Conservation (phyloP, 305 asterid genomes). For the Petunia hybrid region DNA sequence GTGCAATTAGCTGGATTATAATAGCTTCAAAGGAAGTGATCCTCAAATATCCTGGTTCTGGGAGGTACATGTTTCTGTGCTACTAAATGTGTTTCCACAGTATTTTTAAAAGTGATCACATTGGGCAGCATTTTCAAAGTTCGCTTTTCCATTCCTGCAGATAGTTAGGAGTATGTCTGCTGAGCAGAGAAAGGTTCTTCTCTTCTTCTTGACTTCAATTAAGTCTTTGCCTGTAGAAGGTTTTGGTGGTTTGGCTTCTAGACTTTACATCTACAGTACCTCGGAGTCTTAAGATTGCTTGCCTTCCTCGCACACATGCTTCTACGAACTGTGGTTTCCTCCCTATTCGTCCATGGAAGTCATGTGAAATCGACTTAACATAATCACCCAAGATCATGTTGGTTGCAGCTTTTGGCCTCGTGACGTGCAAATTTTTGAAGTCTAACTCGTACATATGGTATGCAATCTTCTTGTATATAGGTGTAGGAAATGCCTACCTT, state of each 20-base stretch:
- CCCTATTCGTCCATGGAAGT: conserved; percentile 53
- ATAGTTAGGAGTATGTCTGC: conserved; percentile 66
- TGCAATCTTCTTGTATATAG: neutral
- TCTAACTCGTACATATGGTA: neutral
- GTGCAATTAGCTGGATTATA: conserved; percentile 63
- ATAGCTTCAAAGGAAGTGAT: conserved; percentile 22
- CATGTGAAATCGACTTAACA: conserved; percentile 60
- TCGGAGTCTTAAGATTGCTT: conserved; percentile 59
- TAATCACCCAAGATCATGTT: conserved; percentile 40
- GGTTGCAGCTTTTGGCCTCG: neutral
- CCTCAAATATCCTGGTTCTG: conserved; percentile 88
- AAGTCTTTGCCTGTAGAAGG: conserved; percentile 85
- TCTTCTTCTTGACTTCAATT: conserved; percentile 81
- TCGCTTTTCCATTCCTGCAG: conserved; percentile 40
- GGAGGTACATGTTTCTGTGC: conserved; percentile 57
- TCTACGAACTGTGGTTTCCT: conserved; percentile 78
- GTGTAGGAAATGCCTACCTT: neutral
- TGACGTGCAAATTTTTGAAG: neutral
- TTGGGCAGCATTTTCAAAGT: neutral
- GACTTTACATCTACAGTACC: conserved; percentile 61
- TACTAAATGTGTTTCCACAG: neutral
- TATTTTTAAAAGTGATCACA: no score
- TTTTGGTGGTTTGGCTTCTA: conserved; percentile 78
- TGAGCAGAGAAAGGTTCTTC: conserved; percentile 49
- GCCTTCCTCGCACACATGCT: conserved; percentile 93